These are phyloP conservation scores for Arthroderma sp. DNA, from an alignment of 2,329 filamentous ascomycete species.

Conservation along the genomic window DNA sequence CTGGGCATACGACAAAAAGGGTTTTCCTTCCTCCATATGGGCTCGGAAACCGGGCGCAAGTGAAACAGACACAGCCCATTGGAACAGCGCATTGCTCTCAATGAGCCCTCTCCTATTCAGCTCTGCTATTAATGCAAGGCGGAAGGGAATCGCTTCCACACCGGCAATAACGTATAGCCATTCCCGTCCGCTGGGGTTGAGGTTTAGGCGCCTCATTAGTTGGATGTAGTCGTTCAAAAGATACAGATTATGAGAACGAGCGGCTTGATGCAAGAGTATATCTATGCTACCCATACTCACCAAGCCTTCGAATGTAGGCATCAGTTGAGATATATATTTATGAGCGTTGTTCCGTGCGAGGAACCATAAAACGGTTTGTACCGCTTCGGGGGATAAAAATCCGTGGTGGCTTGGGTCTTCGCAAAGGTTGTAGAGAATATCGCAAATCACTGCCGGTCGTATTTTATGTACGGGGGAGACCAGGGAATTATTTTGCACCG, in stretches of 20 bases:
- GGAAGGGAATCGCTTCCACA: no score
- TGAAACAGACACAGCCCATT: conserved; percentile 12
- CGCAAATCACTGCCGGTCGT: conserved; percentile 11
- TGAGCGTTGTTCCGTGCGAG: conserved; percentile 23
- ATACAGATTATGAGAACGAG: conserved; percentile 25
- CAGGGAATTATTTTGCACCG: no score
- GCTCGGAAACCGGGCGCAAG: conserved; percentile 21
- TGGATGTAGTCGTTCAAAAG: conserved; percentile 26
- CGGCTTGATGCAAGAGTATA: conserved; percentile 28
- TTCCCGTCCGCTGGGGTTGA: conserved; percentile 29
- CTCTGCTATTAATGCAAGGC: no score
- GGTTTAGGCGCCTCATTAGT: conserved; percentile 24
- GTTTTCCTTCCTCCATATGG: conserved; percentile 22
- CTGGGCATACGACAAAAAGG: conserved; percentile 25
- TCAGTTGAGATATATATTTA: conserved; percentile 20
- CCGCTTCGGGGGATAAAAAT: conserved; percentile 28
- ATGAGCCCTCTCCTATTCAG: neutral
- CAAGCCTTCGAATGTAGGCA: conserved; percentile 23
- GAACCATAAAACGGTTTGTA: conserved; percentile 28
- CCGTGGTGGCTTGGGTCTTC: conserved; percentile 16
- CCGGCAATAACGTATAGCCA: conserved; percentile 22
- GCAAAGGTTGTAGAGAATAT: conserved; percentile 22
- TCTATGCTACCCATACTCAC: conserved; percentile 32
- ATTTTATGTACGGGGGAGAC: no score
- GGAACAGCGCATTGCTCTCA: neutral